Evolutionary conservation across 805 yeast genomes (phyloP).

Genomic region (Saccharomycopsis olivae): DNA sequence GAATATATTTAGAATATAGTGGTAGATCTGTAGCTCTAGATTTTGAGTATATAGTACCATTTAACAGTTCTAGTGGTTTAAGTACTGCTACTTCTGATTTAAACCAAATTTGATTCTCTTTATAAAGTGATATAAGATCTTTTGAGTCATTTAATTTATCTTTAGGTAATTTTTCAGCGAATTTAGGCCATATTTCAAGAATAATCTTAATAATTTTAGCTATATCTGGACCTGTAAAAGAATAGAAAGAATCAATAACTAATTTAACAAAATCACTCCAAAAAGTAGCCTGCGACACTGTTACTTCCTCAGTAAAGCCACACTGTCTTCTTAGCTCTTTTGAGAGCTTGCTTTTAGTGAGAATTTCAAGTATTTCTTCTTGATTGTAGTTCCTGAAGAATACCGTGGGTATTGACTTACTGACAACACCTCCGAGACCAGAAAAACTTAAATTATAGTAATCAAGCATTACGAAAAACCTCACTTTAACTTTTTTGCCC

Average conservation of each 20-base stretch:
- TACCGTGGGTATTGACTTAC: constrained; percentile 28
- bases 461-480: no score
- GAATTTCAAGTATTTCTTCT: constrained; percentile 24
- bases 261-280: constrained; percentile 32
- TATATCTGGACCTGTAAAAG: constrained; percentile 31
- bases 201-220: constrained; percentile 20
- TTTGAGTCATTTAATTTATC: not conserved
- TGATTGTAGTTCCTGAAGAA: constrained; percentile 28
- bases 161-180: constrained; percentile 1
- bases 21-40: no score
- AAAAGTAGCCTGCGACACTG: constrained; percentile 20
- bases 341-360: constrained; percentile 24
- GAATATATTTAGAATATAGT: constrained; percentile 30
- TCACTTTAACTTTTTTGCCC: no score
- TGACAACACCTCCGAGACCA: no score
- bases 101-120: no score
- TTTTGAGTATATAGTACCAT: no score
- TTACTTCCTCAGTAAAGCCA: constrained; percentile 18
- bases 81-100: no score
- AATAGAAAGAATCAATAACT: constrained; percentile 31
- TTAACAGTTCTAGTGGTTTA: no score
- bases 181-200: constrained; percentile 14
- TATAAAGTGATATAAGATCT: constrained; percentile 10
- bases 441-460: no score
- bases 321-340: constrained; percentile 9